Base-by-base conservation (phyloP, 441 rosid genomes). In the Brassica balearica region DNA sequence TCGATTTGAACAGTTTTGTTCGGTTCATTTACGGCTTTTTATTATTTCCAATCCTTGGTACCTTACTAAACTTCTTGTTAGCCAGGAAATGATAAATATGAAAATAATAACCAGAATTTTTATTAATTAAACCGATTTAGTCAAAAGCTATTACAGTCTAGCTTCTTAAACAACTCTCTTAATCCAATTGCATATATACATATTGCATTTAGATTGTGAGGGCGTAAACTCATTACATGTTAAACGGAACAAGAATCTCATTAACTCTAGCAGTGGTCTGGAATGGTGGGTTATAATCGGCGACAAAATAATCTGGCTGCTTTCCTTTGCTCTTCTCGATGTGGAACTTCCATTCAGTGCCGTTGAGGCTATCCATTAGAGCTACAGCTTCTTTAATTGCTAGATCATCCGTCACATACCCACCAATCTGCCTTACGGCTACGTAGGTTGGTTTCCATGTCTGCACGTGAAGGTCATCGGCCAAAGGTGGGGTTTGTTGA, bases 291-390 rank as follows among this genome's bases (percentile, higher is more conserved):
- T 53, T 62, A 25, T 73, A 79, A 68, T 6, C 82, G 9, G 74
- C 78, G 17, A 73, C 65, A 11, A 73, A 61, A 60, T 67, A 78
- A 8, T 20, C 65, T 3, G 82, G 78, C 1, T 65, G 68, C 53
- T 73, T 62, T 25, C 74, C 82, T 79, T 61, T 73, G 5, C 82
- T 79, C 20, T 68, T 62, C 65, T 68, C 74, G 2, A 79, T 68
- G 5, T 0, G 74, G 3, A 0, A n/a, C 9, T 11, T 23, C 82
- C 82, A 79, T 1, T 15, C 0, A 36, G 82, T 27, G 1, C 69
- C 65, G 2, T 36, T 8, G 43, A 78, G 74, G n/a, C 74, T 79
- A 22, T 10, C 70, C 69, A 79, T 73, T 2, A 79, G 27, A 73
- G 82, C 82, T n/a, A 8, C 59, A 73, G 25, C 74, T 62, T 79